These are phyloP conservation scores for Leccinum cinnamomeum DNA, from an alignment of 1,284 basidiomycete species.

Conservation along the genomic window DNA sequence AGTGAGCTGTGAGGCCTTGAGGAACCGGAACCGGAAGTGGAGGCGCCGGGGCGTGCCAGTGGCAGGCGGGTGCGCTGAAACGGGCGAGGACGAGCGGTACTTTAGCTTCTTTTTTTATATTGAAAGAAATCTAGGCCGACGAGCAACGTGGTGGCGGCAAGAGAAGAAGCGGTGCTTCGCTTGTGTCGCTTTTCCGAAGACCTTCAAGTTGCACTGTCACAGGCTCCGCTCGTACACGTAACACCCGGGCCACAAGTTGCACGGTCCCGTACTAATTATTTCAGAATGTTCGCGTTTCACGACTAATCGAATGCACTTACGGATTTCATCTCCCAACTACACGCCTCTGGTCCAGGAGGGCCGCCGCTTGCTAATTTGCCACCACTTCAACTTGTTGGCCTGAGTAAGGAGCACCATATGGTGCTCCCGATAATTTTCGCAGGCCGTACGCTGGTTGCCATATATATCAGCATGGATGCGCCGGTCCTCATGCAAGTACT, in stretches of 20 bases:
- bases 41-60: neutral
- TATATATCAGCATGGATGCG: neutral
- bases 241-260: too few relatives aligned
- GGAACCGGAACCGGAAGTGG: neutral
- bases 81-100: neutral
- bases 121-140: too few relatives aligned
- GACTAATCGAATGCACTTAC: neutral
- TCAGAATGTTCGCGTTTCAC: neutral
- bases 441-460: neutral
- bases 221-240: too few relatives aligned
- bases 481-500: neutral
- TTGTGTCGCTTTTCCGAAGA: too few relatives aligned
- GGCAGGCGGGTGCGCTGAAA: neutral
- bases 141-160: too few relatives aligned
- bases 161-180: too few relatives aligned
- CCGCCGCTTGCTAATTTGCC: neutral
- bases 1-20: neutral
- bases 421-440: neutral
- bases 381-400: neutral
- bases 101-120: too few relatives aligned
- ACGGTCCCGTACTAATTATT: neutral
- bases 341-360: neutral
- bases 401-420: too few relatives aligned
- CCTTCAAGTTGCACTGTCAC: too few relatives aligned
- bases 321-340: neutral